phyloP scores from a whole-genome alignment of 352 stramenopile genomes.

The Phytophthora agathidicida region DNA sequence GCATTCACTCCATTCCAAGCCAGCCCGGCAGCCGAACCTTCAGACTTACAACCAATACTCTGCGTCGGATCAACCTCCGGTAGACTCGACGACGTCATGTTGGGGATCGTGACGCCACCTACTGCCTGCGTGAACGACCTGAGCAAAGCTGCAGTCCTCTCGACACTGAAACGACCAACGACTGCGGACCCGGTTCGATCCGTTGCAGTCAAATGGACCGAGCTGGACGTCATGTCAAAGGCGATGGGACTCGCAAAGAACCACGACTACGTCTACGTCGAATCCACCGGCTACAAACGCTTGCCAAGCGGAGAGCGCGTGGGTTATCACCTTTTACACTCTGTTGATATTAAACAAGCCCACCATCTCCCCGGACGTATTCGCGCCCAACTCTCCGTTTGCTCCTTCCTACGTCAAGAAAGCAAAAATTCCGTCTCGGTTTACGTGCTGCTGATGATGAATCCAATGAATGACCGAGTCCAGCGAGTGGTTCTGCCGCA shows the following conservation, averaged over 20 bases:
- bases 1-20: slow-evolving; percentile 5
- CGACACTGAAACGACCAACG: slow-evolving; percentile 40
- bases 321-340: slow-evolving; percentile 60
- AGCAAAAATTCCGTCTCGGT: slow-evolving; percentile 19
- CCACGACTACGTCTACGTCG: slow-evolving; percentile 52
- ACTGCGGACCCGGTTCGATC: slow-evolving; percentile 39
- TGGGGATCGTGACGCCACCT: slow-evolving; percentile 31
- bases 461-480: slow-evolving; percentile 14
- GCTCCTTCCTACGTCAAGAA: slow-evolving; percentile 39
- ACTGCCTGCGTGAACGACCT: slow-evolving; percentile 24
- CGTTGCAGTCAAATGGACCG: slow-evolving; percentile 37
- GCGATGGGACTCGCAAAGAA: slow-evolving; percentile 34
- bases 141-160: slow-evolving; percentile 37
- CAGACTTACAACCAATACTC: slow-evolving; percentile 12
- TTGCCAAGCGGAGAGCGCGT: slow-evolving; percentile 37
- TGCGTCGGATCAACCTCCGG: slow-evolving; percentile 28
- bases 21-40: neutral
- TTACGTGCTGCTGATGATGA: slow-evolving; percentile 29
- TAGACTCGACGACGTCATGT: slow-evolving; percentile 43
- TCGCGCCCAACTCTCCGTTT: slow-evolving; percentile 41
- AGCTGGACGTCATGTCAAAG: slow-evolving; percentile 33
- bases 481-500: slow-evolving; percentile 19
- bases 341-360: slow-evolving; percentile 41
- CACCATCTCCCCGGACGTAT: slow-evolving; percentile 13
- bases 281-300: slow-evolving; percentile 38